Percentiles rank a stretch among this genome's conserved stretches.
Evolutionary conservation across 768 basidiomycete species (phyloP).

Genomic region (Boletus speciosus): DNA sequence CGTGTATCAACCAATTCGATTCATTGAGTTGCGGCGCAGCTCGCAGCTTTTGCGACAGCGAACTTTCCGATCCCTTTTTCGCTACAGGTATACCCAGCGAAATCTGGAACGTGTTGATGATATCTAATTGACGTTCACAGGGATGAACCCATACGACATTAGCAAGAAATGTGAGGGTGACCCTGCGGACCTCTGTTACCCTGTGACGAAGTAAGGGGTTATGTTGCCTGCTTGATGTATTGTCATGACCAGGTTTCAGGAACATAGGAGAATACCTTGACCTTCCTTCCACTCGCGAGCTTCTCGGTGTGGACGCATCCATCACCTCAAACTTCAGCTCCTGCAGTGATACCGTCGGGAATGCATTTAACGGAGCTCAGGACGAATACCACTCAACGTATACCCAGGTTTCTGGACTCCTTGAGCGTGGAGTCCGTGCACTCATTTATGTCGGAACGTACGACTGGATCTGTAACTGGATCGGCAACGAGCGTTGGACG

Average conservation of each 20-base stretch:
- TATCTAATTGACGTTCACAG: slow-evolving; percentile 19
- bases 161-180: slow-evolving; percentile 54
- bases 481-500: slow-evolving; percentile 76
- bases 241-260: slow-evolving; percentile 32
- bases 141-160: slow-evolving; percentile 66
- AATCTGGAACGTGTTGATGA: not conserved
- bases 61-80: slow-evolving; percentile 31
- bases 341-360: slow-evolving; percentile 41
- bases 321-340: slow-evolving; percentile 39
- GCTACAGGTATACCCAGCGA: slow-evolving; percentile 29
- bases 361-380: slow-evolving; percentile 44
- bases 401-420: slow-evolving; percentile 44
- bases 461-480: slow-evolving; percentile 79
- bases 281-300: slow-evolving; percentile 46
- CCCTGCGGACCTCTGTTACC: slow-evolving; percentile 50
- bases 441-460: slow-evolving; percentile 74
- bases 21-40: slow-evolving; percentile 66
- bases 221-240: not conserved
- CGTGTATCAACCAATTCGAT: slow-evolving; percentile 69
- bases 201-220: slow-evolving; percentile 41
- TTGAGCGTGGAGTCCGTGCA: slow-evolving; percentile 73
- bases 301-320: slow-evolving; percentile 60
- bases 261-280: slow-evolving; percentile 61
- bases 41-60: slow-evolving; percentile 58
- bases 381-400: slow-evolving; percentile 37